Base-by-base conservation (phyloP, 371 early-diverging fungal species). In the Mortierella sp. region DNA sequence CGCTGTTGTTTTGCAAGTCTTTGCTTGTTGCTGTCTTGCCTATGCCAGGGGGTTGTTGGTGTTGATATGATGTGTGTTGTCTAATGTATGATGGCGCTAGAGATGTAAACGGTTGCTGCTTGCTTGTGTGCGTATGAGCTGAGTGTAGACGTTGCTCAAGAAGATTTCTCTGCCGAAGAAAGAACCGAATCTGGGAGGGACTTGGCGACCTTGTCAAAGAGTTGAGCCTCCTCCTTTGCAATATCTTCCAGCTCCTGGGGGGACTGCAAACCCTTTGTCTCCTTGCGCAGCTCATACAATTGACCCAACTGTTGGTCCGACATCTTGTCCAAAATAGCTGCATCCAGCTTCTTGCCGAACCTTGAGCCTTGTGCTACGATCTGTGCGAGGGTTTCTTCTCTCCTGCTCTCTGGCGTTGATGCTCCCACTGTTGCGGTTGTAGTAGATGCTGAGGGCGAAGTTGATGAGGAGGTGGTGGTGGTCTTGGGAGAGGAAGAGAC, bases 301-400 rank as follows among this genome's bases (percentile, higher is more conserved):
- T 93, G 94, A 1, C 94, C 94, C 19, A 95, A 64, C 74, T 94
- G 94, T 79, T 95, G 92, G 69, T 93, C 93, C 40, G 87, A 91
- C 90, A 95, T 88, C 77, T 90, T 93, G 8, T 95, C 93, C 53
- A 93, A 72, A 43, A 89, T 71, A 5, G 86, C 77, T 16, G 77
- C 19, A 44, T 91, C 90, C 28, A 95, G 40, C 71, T 89, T 91
- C 83, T 89, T 91, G 28, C 94, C 94, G 72, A 82, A 87, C 74
- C 43, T 82, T 76, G 51, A 87, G 24, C 82, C 81, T 24, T 81
- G 71, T 6, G 78, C 79, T 31, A 74, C 73, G 28, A 86, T 72
- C 69, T 50, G 76, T 50, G 81, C 59, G 40, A 89, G 53, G 10
- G 82, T 82, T 0, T 26, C 50, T 37, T 82, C 77, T 13, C 82